Percentiles rank a stretch among this genome's conserved stretches.
Evolutionary conservation across 208 protist genomes (phyloP).

Genomic region (Trypanosoma brucei): DNA sequence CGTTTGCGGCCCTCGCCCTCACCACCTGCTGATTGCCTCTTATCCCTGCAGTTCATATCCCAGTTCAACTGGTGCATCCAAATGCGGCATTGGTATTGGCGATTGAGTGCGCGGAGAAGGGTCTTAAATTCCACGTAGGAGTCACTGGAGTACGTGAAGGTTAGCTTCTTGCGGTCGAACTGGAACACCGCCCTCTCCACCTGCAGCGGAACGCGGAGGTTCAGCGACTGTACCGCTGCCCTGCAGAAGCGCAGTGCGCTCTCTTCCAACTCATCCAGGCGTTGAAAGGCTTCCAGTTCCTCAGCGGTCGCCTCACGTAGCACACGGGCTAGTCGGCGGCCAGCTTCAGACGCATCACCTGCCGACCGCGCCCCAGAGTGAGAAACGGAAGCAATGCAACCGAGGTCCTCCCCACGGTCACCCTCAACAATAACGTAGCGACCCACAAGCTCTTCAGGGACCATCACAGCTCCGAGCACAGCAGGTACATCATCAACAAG

Average conservation of each 20-base stretch:
- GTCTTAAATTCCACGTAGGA: conserved; percentile 77
- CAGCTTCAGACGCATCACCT: not conserved
- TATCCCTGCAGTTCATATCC: conserved; percentile 28
- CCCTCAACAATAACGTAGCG: conserved; percentile 78
- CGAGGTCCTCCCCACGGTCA: conserved; percentile 79
- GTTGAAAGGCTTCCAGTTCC: conserved; percentile 40
- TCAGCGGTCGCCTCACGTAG: conserved; percentile 47
- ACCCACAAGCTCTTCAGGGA: conserved; percentile 37
- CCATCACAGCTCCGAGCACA: conserved; percentile 36
- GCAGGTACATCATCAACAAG: conserved; percentile 42
- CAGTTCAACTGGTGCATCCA: conserved; percentile 90
- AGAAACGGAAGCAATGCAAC: conserved; percentile 36
- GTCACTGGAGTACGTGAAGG: conserved; percentile 74
- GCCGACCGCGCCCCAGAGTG: not conserved
- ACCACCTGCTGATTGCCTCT: not conserved
- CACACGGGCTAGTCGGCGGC: conserved; percentile 22
- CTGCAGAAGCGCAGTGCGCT: conserved; percentile 60
- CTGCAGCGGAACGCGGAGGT: conserved; percentile 49
- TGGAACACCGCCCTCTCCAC: conserved; percentile 79
- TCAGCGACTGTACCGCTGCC: conserved; percentile 34
- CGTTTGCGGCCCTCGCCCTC: conserved; percentile 5
- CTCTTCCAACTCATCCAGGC: conserved; percentile 42
- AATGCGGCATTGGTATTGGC: conserved; percentile 81
- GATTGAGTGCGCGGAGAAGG: conserved; percentile 67
- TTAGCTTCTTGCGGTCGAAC: conserved; percentile 89